Percentiles rank a stretch among this genome's conserved stretches.
Evolutionary conservation across 768 basidiomycete species (phyloP).

Genomic region (Auriculariales sp.): DNA sequence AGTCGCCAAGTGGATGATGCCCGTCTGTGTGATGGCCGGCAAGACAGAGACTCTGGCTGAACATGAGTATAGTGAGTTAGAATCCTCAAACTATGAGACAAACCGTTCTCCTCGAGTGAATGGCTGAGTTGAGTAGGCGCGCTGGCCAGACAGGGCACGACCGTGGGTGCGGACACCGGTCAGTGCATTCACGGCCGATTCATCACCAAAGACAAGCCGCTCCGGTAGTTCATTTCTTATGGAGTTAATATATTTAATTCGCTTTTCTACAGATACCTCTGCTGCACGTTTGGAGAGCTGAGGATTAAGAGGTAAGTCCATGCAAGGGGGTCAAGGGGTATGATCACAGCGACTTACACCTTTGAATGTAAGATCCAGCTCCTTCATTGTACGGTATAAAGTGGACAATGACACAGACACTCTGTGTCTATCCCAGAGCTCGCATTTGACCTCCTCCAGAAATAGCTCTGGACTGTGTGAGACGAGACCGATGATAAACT

Average conservation of each 20-base stretch:
- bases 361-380: background rate
- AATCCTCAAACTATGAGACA: background rate
- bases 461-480: background rate
- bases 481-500: background rate
- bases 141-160: constrained; percentile 6
- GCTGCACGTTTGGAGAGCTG: background rate
- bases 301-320: no score
- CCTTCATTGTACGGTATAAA: background rate
- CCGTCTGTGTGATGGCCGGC: constrained; percentile 21
- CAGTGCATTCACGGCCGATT: constrained; percentile 6
- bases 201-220: constrained; percentile 10
- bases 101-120: constrained; percentile 13
- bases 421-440: background rate
- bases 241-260: background rate
- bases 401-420: background rate
- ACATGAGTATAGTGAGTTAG: background rate
- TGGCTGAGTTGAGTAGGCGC: constrained; percentile 2
- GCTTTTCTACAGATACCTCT: background rate
- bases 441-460: background rate
- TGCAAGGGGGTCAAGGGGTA: background rate
- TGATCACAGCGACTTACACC: background rate
- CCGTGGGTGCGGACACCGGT: constrained; percentile 2
- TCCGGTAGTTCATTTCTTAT: background rate
- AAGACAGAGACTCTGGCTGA: constrained; percentile 22
- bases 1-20: constrained; percentile 18